Base-by-base conservation (phyloP, 2,329 filamentous ascomycete species). In the Ophiostoma ips region DNA sequence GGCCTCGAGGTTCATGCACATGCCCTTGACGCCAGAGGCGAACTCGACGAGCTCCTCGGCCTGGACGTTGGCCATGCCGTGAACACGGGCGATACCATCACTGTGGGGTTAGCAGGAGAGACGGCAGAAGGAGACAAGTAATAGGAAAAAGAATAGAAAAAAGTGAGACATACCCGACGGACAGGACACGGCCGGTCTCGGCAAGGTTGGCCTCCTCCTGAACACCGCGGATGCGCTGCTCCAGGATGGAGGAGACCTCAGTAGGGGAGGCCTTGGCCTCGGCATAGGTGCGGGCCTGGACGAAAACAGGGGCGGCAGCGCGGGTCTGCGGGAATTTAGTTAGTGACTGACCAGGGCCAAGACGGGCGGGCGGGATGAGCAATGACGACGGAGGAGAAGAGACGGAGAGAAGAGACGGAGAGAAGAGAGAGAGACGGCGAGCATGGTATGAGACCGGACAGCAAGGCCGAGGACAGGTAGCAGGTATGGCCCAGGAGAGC, bases 1-100 rank as follows among this genome's bases (percentile, higher is more conserved):
- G 72, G 92, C 92, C 78, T 98, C 92, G 75, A 98, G 83, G 86
- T 98, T 98, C 90, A 98, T 96, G 87, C 90, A 96, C 92, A 98
- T 98, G 72, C 92, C 92, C 84, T 96, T 96, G 74, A 96, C 92
- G 72, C 92, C 92, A 60, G 92, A 98, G 66, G 92, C 87, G 78
- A 98, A 98, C 89, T 98, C 92, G 69, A 98, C 92, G 70, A 98
- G 85, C 80, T 98, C 92, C 77, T 98, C 92, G 64, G 92, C 90
- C 81, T 98, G 92, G 75, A 98, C 92, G 71, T 98, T 98, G 85
- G 81, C 87, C 87, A 98, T 89, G 69, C 92, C 92, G 74, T 98
- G 89, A 63, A 98, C 90, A 89, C 92, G 90, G 70, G 92, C 92
- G 68, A 98, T 98, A 94, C 92, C 92, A 77, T 98, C 92, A 92